A percentile compares a stretch with the other conserved stretches of the same genome.
phyloP scores from a whole-genome alignment of 495 filamentous ascomycete species.

The Penicillium bialowiezense region DNA sequence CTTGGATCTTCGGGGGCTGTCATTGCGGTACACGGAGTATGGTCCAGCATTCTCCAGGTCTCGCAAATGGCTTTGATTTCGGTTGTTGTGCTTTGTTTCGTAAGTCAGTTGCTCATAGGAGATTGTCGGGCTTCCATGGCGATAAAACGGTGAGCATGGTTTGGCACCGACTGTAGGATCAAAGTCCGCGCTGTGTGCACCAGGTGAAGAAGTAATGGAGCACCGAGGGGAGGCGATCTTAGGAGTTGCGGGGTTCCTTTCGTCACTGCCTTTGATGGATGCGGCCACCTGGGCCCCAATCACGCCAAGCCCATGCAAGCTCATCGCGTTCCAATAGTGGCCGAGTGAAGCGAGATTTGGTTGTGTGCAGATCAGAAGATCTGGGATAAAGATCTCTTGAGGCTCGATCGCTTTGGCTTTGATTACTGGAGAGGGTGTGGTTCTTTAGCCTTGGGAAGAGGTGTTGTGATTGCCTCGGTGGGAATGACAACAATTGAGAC shows the following conservation, averaged over 20 bases:
- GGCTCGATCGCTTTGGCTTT: slow-evolving; percentile 10
- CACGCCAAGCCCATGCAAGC: slow-evolving; percentile 30
- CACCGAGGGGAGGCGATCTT: slow-evolving; percentile 7
- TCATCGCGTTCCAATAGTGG: slow-evolving; percentile 11
- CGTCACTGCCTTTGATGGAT: slow-evolving; percentile 25
- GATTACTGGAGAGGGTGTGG: background rate
- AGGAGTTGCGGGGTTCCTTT: slow-evolving; percentile 16
- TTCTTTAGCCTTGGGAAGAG: slow-evolving; percentile 4
- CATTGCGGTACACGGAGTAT: slow-evolving; percentile 12
- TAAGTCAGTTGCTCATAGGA: slow-evolving; percentile 45
- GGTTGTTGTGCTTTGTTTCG: slow-evolving; percentile 31
- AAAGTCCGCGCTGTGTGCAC: slow-evolving; percentile 28
- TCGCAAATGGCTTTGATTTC: slow-evolving; percentile 16
- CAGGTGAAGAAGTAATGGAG: slow-evolving; percentile 23
- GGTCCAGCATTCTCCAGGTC: slow-evolving; percentile 31
- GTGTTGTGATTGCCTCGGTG: slow-evolving; percentile 14
- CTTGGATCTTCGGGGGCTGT: slow-evolving; percentile 31
- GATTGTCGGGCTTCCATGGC: slow-evolving; percentile 46
- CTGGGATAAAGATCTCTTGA: slow-evolving; percentile 12
- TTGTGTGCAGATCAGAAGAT: slow-evolving; percentile 10
- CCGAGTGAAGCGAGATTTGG: background rate
- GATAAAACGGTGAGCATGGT: slow-evolving; percentile 60
- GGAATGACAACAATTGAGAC: slow-evolving; percentile 20
- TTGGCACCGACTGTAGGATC: slow-evolving; percentile 43
- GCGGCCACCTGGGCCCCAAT: slow-evolving; percentile 32